Conservation (phyloP, 2,329 filamentous ascomycete genomes). For the Alternaria tenuissima region DNA sequence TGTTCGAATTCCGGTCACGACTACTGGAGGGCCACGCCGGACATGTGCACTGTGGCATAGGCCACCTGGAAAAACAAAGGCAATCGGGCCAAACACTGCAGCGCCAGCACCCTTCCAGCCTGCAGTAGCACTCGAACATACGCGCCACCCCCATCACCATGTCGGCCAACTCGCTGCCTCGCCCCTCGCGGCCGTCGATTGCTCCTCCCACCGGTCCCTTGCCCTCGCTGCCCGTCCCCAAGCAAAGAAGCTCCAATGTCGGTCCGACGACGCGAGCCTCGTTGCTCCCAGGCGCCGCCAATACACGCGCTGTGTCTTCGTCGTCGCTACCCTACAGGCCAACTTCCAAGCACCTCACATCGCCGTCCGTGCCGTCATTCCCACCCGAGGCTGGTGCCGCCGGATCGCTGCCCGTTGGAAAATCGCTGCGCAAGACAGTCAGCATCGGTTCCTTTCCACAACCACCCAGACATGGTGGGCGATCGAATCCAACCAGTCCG, state of each 20-base stretch:
- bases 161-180: constrained; percentile 69
- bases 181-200: constrained; percentile 66
- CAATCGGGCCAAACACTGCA: constrained; percentile 21
- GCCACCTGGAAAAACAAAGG: constrained; percentile 20
- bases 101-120: constrained; percentile 13
- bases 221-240: constrained; percentile 76
- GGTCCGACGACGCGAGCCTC: constrained; percentile 41
- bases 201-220: constrained; percentile 76
- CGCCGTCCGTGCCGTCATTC: constrained; percentile 59
- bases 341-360: constrained; percentile 36
- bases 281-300: constrained; percentile 38
- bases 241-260: constrained; percentile 68
- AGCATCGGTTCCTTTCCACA: constrained; percentile 96
- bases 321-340: constrained; percentile 43
- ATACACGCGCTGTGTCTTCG: constrained; percentile 43
- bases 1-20: constrained; percentile 8
- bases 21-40: constrained; percentile 22
- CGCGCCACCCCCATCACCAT: constrained; percentile 30
- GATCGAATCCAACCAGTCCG: constrained; percentile 60
- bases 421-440: constrained; percentile 82
- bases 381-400: constrained; percentile 52
- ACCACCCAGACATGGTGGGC: constrained; percentile 73
- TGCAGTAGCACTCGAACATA: constrained; percentile 13
- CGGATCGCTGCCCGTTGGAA: constrained; percentile 57
- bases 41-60: constrained; percentile 40